Evolutionary conservation across 2,329 filamentous ascomycete species (phyloP).

Genomic region (Verticillium alfalfae): DNA sequence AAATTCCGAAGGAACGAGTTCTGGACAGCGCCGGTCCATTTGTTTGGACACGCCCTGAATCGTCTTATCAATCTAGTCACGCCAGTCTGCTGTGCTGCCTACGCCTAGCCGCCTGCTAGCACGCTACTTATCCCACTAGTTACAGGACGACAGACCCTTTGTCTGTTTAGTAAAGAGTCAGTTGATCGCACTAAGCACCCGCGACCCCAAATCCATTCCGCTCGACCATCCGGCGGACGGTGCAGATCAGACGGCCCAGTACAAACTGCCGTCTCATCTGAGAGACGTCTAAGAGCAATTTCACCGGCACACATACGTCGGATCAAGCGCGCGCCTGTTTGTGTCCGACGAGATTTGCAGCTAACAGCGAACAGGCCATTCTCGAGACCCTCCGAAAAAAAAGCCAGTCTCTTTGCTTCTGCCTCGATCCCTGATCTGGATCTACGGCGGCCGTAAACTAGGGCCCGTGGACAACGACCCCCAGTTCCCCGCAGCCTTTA

Average conservation of each 20-base stretch:
- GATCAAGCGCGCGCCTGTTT: not conserved
- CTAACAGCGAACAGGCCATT: not conserved
- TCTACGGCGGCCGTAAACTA: not conserved
- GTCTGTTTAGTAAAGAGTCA: not conserved
- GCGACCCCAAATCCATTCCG: not conserved
- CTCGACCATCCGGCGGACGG: not conserved
- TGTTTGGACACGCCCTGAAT: not conserved
- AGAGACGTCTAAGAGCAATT: not conserved
- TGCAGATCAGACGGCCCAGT: not conserved
- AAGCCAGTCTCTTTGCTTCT: not conserved
- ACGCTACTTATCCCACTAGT: not conserved
- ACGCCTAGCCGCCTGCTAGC: not conserved
- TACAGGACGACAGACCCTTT: not conserved
- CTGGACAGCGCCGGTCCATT: not conserved
- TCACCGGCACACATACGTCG: not conserved
- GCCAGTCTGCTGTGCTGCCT: not conserved
- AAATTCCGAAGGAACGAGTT: not conserved
- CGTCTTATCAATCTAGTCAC: not conserved
- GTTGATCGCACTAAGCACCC: not conserved
- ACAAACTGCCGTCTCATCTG: not conserved
- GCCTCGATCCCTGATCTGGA: not conserved
- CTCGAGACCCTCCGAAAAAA: not conserved
- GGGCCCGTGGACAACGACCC: not conserved
- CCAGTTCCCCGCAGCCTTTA: not conserved
- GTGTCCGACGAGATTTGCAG: not conserved